Conservation (phyloP, 176 grass and related monocot species). For the Saccharum officinarum region DNA sequence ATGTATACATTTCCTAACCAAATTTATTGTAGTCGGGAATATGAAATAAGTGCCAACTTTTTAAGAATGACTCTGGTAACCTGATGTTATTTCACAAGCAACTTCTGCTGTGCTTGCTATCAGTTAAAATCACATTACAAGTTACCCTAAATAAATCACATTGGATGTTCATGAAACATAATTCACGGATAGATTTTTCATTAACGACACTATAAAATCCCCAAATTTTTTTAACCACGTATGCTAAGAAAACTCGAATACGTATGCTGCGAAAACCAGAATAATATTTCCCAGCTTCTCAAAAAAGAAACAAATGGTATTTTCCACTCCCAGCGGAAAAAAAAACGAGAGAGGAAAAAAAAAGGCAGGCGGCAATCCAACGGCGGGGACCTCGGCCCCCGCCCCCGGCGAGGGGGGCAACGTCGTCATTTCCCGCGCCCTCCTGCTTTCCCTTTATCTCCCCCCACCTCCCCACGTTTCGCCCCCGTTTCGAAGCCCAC, state of each 20-base stretch:
- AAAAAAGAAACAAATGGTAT: not conserved
- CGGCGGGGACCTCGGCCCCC: not conserved
- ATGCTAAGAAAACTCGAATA: not conserved
- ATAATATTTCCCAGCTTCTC: not conserved
- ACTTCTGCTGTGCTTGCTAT: too few species aligned
- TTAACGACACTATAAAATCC: not conserved
- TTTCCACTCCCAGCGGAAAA: not conserved
- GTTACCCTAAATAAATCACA: too few species aligned
- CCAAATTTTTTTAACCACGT: not conserved
- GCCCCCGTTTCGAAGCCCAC: slow-evolving; percentile 53
- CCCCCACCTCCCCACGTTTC: slow-evolving; percentile 33
- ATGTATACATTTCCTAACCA: too few species aligned
- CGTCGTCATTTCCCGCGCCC: slow-evolving; percentile 19
- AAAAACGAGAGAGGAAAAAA: not conserved
- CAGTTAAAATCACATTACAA: too few species aligned
- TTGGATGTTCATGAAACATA: too few species aligned
- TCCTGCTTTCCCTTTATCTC: slow-evolving; percentile 10
- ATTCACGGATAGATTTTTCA: too few species aligned
- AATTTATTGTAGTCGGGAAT: too few species aligned
- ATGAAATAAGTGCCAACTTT: too few species aligned
- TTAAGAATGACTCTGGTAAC: too few species aligned
- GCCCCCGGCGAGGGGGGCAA: slow-evolving; percentile 17
- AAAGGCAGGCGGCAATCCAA: slow-evolving; percentile 15
- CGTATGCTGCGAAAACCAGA: not conserved
- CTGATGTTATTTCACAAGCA: too few species aligned